These are phyloP conservation scores for Oropetium thomaeum DNA, from an alignment of 176 grass and related monocot species.

Conservation along the genomic window DNA sequence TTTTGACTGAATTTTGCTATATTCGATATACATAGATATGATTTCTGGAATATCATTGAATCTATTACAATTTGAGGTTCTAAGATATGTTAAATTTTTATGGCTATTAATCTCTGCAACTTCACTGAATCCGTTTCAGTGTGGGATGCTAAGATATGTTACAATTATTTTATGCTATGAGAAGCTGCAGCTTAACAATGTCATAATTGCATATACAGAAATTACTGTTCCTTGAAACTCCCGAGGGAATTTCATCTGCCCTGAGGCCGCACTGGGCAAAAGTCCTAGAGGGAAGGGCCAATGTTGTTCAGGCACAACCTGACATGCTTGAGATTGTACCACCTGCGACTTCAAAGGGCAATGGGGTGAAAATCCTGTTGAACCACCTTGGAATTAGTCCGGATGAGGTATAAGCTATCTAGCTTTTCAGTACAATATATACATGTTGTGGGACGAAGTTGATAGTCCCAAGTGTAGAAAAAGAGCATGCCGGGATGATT, in stretches of 20 bases:
- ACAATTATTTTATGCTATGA: background rate
- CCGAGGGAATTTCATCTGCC: slow-evolving; percentile 57
- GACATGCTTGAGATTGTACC: slow-evolving; percentile 99
- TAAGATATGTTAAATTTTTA: background rate
- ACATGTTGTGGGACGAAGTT: background rate
- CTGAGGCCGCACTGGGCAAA: slow-evolving; percentile 86
- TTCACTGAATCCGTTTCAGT: background rate
- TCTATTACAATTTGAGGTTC: background rate
- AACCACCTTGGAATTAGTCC: slow-evolving; percentile 69
- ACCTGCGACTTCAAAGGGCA: slow-evolving; percentile 77
- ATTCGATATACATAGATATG: background rate
- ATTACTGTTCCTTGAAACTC: slow-evolving; percentile 81
- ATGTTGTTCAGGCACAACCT: slow-evolving; percentile 74
- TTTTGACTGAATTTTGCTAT: slow-evolving; percentile 1
- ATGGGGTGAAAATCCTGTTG: slow-evolving; percentile 76
- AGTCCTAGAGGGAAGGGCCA: slow-evolving; percentile 53
- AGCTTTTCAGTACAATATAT: slow-evolving; percentile 11
- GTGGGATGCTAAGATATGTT: background rate
- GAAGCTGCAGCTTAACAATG: slow-evolving; percentile 16
- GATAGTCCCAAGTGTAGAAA: background rate
- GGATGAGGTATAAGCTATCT: slow-evolving; percentile 60
- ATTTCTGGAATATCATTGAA: slow-evolving; percentile 4
- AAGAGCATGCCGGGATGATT: background rate
- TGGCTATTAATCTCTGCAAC: background rate
- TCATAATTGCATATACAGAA: slow-evolving; percentile 53